Evolutionary conservation across 306 rosid genomes (phyloP), one percentile per base, ranked within the genome.

Genomic region (Ochetophila trinervis): DNA sequence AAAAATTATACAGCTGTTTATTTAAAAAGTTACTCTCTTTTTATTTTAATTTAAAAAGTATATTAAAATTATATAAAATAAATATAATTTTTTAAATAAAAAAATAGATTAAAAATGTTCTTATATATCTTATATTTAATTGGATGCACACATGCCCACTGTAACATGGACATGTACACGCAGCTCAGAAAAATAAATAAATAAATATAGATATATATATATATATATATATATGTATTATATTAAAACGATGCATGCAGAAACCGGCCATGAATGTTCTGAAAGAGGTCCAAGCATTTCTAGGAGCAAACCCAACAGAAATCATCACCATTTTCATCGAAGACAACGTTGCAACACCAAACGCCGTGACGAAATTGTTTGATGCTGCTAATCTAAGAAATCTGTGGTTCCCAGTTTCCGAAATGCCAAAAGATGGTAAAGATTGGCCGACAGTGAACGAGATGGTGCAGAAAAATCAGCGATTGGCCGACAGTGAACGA

Each of bases 351-450:
- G 65, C 77, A 12, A 73, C 90, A 3, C 86, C 90, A 65, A 80
- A 73, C 50, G 86, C 81, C 37, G 68, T 80, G 19, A 82, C 81
- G 54, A 84, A 78, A 62, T 80, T 84, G 65, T 84, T 87, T 68
- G 69, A 87, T 62, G 83, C 83, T 24, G 81, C 88, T 62, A 86
- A 86, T 30, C 74, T 87, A 17, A 80, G 81, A 62, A 76, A 82
- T 27, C 84, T 60, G 77, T 84, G 82, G 88, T 82, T 87, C 71
- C 94, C 88, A 0, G 79, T 82, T n/a, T 75, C 84, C 32, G 57
- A 74, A 67, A 82, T 84, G 91, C 88, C 81, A 1, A 80, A 76
- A 78, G 74, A 80, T 61, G 88, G 90, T 8, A 70, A 51, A 57
- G 68, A 85, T 48, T 84, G 94, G 90, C 94, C 90, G 65, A 73